phyloP scores from a whole-genome alignment of 75 land plant species.

The Cupressus sempervirens region DNA sequence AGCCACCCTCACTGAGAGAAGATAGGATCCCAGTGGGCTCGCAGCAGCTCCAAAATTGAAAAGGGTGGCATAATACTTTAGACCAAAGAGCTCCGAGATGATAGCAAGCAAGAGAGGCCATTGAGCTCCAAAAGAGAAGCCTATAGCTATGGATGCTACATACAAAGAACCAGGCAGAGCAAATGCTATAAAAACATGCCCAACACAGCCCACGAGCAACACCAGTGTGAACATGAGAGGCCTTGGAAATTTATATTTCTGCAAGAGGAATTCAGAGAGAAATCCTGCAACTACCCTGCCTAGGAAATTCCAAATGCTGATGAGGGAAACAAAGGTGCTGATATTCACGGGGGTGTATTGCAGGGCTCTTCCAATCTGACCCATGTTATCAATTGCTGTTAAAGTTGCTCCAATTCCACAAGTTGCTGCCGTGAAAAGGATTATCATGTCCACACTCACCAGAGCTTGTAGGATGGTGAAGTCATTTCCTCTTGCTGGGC shows the following conservation, averaged over 20 bases:
- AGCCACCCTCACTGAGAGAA: slow-evolving; percentile 65
- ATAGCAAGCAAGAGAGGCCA: slow-evolving; percentile 49
- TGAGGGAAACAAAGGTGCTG: slow-evolving; percentile 57
- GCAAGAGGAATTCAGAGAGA: slow-evolving; percentile 39
- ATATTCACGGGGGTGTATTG: slow-evolving; percentile 37
- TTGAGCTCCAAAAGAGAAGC: slow-evolving; percentile 60
- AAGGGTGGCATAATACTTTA: slow-evolving; percentile 32
- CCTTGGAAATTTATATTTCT: slow-evolving; percentile 29
- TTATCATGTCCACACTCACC: slow-evolving; percentile 23
- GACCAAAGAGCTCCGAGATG: slow-evolving; percentile 26
- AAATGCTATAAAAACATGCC: slow-evolving; percentile 16
- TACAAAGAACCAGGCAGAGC: slow-evolving; percentile 31
- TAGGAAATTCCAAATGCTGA: slow-evolving; percentile 70
- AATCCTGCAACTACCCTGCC: slow-evolving; percentile 54
- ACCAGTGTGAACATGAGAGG: slow-evolving; percentile 16
- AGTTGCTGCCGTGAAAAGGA: background rate
- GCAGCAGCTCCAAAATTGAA: slow-evolving; percentile 48
- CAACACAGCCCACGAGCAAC: slow-evolving; percentile 18
- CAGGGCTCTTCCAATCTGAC: slow-evolving; percentile 50
- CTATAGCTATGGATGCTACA: slow-evolving; percentile 52
- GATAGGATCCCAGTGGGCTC: slow-evolving; percentile 56
- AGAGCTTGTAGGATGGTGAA: slow-evolving; percentile 66
- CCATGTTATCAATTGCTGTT: slow-evolving; percentile 69
- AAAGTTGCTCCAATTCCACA: slow-evolving; percentile 56
- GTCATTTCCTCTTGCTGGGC: slow-evolving; percentile 58